A percentile compares a stretch with the other conserved stretches of the same genome.
These are phyloP conservation scores for Crithidia expoeki DNA, from an alignment of 208 protist genomes.

Conservation along the genomic window DNA sequence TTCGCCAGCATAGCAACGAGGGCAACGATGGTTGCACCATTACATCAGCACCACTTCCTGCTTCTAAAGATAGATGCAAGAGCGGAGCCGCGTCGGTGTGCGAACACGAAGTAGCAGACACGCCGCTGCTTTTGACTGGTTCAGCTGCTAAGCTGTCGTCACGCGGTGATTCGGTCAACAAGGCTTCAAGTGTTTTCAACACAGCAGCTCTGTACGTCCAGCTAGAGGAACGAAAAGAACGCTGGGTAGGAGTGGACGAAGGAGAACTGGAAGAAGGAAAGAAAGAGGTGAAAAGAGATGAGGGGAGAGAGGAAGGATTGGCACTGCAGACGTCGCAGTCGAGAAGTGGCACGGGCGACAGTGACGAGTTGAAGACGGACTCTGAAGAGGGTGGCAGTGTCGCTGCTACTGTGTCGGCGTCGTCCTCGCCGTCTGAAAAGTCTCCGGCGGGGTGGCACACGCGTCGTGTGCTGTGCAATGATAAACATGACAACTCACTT, in stretches of 20 bases:
- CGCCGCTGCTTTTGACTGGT: neutral
- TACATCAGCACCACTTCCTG: neutral
- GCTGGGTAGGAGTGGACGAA: slow-evolving; percentile 13
- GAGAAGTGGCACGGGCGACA: neutral
- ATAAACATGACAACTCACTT: too few relatives aligned
- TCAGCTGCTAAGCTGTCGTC: neutral
- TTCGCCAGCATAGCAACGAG: neutral
- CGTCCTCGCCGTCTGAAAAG: neutral
- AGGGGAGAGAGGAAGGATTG: neutral
- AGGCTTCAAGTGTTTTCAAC: slow-evolving; percentile 3
- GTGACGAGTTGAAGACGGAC: slow-evolving; percentile 10
- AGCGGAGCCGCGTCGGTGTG: neutral
- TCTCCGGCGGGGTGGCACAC: neutral
- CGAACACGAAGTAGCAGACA: neutral
- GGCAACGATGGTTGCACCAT: neutral
- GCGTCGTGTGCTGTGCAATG: neutral
- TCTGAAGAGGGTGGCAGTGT: neutral
- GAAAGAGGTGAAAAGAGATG: neutral
- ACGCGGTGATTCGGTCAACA: neutral
- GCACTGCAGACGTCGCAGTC: neutral
- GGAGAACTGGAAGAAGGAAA: neutral
- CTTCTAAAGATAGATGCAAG: neutral
- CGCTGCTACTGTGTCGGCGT: neutral
- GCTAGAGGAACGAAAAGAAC: slow-evolving; percentile 17
- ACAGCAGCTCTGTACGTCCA: slow-evolving; percentile 16